Evolutionary conservation across 2,329 filamentous ascomycete species (phyloP).

Genomic region (Ceratocystis lukuohia): DNA sequence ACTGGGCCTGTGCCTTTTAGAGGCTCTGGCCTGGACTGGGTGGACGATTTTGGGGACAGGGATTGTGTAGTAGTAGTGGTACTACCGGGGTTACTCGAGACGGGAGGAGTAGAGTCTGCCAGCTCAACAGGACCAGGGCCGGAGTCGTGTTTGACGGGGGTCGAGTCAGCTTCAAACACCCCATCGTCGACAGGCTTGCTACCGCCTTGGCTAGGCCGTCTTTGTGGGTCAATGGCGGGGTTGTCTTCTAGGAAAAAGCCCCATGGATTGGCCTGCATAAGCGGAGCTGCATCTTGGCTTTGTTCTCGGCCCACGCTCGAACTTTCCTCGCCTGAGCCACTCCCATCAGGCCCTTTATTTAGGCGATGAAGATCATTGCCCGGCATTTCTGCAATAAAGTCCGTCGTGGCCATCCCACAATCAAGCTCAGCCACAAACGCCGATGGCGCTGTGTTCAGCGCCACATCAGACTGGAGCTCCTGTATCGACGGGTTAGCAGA

Average conservation of each 20-base stretch:
- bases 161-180: constrained; percentile 3
- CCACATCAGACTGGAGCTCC: constrained; percentile 1
- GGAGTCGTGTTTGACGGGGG: not conserved
- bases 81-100: not conserved
- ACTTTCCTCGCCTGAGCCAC: not conserved
- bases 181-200: not conserved
- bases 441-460: not conserved
- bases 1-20: not conserved
- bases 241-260: constrained; percentile 21
- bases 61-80: not conserved
- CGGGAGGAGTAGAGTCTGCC: not conserved
- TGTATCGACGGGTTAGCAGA: not conserved
- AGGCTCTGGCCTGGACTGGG: not conserved
- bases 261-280: constrained; percentile 19
- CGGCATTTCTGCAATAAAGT: constrained; percentile 15
- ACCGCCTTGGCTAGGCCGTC: not conserved
- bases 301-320: not conserved
- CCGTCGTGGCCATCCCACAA: not conserved
- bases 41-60: not conserved
- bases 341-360: not conserved
- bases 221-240: constrained; percentile 7
- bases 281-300: not conserved
- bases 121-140: not conserved
- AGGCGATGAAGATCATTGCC: not conserved
- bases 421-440: constrained; percentile 17